These are phyloP conservation scores for Chytriomyces sp. DNA, from an alignment of 192 early-diverging fungal genomes.

Conservation along the genomic window DNA sequence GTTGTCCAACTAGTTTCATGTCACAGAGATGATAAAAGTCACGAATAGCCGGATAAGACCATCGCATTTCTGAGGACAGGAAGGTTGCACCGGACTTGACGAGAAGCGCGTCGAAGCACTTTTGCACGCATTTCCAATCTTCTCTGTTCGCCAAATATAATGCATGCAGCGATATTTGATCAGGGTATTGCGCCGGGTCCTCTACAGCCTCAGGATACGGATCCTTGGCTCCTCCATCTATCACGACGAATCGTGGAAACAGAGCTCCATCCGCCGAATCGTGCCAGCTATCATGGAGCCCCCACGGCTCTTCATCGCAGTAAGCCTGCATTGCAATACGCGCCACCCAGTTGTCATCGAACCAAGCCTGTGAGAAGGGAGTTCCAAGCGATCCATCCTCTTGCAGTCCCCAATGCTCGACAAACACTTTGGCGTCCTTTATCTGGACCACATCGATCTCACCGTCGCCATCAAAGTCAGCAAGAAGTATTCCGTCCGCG, in stretches of 20 bases:
- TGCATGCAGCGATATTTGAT: conserved; percentile 22
- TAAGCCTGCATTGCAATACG: conserved; percentile 11
- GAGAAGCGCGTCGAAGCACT: not conserved
- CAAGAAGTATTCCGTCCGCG: conserved; percentile 13
- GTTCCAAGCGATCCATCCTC: not conserved
- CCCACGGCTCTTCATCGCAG: not conserved
- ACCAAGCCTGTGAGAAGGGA: conserved; percentile 15
- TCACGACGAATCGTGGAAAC: conserved; percentile 7
- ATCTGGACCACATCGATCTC: not conserved
- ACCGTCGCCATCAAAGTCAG: conserved; percentile 1
- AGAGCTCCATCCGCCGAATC: too few species aligned
- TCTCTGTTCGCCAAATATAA: conserved; percentile 10
- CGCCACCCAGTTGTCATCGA: conserved; percentile 15
- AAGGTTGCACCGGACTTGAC: not conserved
- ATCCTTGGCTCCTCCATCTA: not conserved
- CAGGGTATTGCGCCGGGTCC: conserved; percentile 19
- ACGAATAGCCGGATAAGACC: not conserved
- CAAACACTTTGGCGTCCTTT: not conserved
- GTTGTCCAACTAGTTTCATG: conserved; percentile 4
- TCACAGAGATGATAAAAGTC: conserved; percentile 25
- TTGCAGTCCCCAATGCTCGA: conserved; percentile 17
- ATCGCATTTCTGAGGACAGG: not conserved
- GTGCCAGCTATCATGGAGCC: not conserved
- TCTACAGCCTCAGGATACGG: conserved; percentile 12
- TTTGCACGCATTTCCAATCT: not conserved